Evolutionary conservation across 768 basidiomycete species (phyloP), one percentile per base, ranked within the genome.

Genomic region (Leccinum subtestaceum): DNA sequence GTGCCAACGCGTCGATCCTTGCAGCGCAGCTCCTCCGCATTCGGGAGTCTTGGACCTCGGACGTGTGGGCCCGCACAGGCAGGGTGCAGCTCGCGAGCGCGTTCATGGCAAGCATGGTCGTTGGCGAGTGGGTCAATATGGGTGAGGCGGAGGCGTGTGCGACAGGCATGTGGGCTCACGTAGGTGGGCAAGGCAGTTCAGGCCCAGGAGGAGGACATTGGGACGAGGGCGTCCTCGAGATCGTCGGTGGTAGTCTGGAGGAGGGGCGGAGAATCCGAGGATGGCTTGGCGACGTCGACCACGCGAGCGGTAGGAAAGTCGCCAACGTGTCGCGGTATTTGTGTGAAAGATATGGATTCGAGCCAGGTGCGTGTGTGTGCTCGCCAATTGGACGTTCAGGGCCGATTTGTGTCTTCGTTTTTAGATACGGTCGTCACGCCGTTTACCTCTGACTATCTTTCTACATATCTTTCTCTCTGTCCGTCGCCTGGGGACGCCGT

Each of bases 211-310:
- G n/a, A 45, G 43, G 84, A 1, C 80, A 84, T 60, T 93, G 92
- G 92, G 91, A 93, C 62, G 89, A 91, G 54, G 82, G 78, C 6
- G 83, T 90, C 15, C 74, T 93, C 55, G 89, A 92, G 65, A 85
- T 91, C 57, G 82, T 93, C 21, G 89, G 87, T 40, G 89, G 91
- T 0, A 85, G 83, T 59, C 74, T 84, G 53, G 89, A 91, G 61
- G 90, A 90, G 64, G 89, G 85, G 2, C 75, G 85, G 63, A 76
- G 85, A 48, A 85, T 93, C 47, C 80, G 87, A 64, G 83, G 83
- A 4, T 91, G 91, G 89, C 75, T 94, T 6, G 92, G 91, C n/a
- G 89, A 90, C 32, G 91, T 92, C 10, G 89, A 91, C 65, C 68
- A 80, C 34, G 82, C 83, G 11, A 84, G 86, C 47, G 88, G 84